Base-by-base conservation (phyloP, 164 flowering plant species). In the Chimonanthus salicifolius region DNA sequence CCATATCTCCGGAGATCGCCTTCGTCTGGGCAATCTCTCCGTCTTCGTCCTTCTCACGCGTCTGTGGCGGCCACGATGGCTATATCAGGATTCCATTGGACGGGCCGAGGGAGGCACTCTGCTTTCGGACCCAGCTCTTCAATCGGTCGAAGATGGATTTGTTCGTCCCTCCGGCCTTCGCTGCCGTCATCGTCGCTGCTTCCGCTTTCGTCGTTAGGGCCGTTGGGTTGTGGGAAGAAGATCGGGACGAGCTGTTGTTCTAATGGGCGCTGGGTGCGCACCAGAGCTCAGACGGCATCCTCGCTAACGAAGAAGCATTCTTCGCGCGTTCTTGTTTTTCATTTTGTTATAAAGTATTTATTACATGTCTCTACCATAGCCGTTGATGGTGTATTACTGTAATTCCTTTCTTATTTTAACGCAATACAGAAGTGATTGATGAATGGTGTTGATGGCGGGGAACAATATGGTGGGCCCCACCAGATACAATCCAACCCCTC, bases 131-230 rank as follows among this genome's bases (percentile, higher is more conserved):
- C 6, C 79, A 80, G 65, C 45, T 83, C 64, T 81, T 91, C 69
- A 65, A 21, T 3, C 74, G 78, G 72, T 85, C 90, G 16, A 73
- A 58, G 60, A 47, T 85, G 50, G 96, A 91, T 73, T 20, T 82
- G 58, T n/a, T 91, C 10, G 88, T 89, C 9, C 93, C 96, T 8
- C 89, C 90, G 6, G 63, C 86, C 62, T 91, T 91, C 45, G 90
- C 93, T 2, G 93, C 92, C 5, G 76, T 83, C 0, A 78, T 85
- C 7, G 93, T 91, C 6, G 85, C 84, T 13, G 80, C 80, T 7
- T 86, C 92, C 8, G 89, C 92, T 68, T 84, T 74, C 47, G 72
- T 83, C 3, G 88, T 89, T 9, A 80, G 85, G 33, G 88, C 90
- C 58, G 4, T 89, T 51, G 83, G 82, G 45, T 74, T 85, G 63